Percentiles rank a stretch among this genome's conserved stretches.
Conservation (phyloP, 2,329 filamentous ascomycete genomes). For the Aspergillus fructus region DNA sequence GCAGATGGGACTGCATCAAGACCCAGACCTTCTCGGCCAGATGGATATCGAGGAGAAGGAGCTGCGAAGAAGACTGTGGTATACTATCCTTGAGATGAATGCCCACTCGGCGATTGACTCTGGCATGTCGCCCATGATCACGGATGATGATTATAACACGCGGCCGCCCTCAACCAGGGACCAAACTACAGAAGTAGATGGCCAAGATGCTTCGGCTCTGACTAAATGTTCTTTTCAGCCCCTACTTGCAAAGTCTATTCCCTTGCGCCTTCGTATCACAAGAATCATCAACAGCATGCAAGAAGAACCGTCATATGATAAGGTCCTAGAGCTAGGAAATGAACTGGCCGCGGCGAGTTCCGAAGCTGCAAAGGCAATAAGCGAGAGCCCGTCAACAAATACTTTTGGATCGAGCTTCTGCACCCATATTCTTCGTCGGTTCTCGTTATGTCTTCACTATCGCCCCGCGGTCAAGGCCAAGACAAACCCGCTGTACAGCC, state of each 20-base stretch:
- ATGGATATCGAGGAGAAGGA: conserved; percentile 22
- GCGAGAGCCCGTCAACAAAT: not conserved
- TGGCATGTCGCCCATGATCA: conserved; percentile 29
- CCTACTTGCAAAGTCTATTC: conserved; percentile 16
- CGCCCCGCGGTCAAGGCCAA: conserved; percentile 25
- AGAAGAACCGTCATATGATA: conserved; percentile 20
- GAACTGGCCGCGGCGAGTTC: conserved; percentile 16
- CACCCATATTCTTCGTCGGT: conserved; percentile 22
- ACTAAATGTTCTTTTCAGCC: not conserved
- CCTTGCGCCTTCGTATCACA: conserved; percentile 12
- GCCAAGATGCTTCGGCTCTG: not conserved
- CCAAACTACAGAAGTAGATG: conserved; percentile 11
- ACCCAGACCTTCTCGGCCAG: conserved; percentile 24
- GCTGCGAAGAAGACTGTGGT: conserved; percentile 34
- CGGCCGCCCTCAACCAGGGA: conserved; percentile 19
- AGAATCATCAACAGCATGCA: conserved; percentile 23
- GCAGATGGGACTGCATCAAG: conserved; percentile 33
- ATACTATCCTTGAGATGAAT: conserved; percentile 36
- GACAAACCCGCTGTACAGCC: conserved; percentile 23
- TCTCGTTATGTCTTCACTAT: conserved; percentile 22
- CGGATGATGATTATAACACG: conserved; percentile 33
- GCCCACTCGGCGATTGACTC: conserved; percentile 33
- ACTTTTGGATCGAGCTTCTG: conserved; percentile 18
- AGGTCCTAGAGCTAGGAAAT: conserved; percentile 19
- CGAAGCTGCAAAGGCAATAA: not conserved